Conservation (phyloP, 768 basidiomycete species). For the Phylloporus sp. region DNA sequence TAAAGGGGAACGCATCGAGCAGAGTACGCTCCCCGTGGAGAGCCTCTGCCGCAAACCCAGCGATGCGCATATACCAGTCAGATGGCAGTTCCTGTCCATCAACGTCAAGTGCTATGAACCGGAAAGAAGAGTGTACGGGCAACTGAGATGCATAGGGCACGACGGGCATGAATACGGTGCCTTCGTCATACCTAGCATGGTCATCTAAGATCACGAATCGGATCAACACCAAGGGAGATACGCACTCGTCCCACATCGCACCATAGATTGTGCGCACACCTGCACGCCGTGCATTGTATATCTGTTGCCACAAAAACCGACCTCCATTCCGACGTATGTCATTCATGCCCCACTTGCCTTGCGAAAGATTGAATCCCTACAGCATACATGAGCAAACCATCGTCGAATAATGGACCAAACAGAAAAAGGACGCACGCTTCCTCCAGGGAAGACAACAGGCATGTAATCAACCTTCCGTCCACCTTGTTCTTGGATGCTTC, state of each 20-base stretch:
- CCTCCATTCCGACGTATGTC: slow-evolving; percentile 71
- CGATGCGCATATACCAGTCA: slow-evolving; percentile 86
- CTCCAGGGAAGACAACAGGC: slow-evolving; percentile 80
- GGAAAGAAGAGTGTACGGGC: slow-evolving; percentile 55
- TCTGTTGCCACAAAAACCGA: slow-evolving; percentile 74
- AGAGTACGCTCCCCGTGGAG: slow-evolving; percentile 62
- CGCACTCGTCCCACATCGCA: slow-evolving; percentile 85
- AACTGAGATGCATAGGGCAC: slow-evolving; percentile 54
- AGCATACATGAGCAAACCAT: slow-evolving; percentile 1
- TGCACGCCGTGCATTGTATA: slow-evolving; percentile 61
- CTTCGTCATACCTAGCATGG: slow-evolving; percentile 70
- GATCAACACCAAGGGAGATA: slow-evolving; percentile 2
- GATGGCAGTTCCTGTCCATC: slow-evolving; percentile 75
- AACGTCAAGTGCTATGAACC: slow-evolving; percentile 69
- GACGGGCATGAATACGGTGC: slow-evolving; percentile 77
- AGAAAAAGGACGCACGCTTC: slow-evolving; percentile 54
- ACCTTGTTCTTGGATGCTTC: slow-evolving; percentile 41
- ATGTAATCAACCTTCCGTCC: slow-evolving; percentile 68
- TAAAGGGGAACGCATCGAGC: slow-evolving; percentile 59
- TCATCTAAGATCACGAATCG: neutral
- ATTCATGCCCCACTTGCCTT: slow-evolving; percentile 71
- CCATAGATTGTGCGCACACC: slow-evolving; percentile 69
- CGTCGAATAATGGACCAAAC: neutral
- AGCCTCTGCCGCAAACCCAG: slow-evolving; percentile 66
- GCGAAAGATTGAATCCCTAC: slow-evolving; percentile 68